Percentiles rank a stretch among this genome's conserved stretches.
Conservation (phyloP, 768 basidiomycete genomes). For the Termitomyces sp. region DNA sequence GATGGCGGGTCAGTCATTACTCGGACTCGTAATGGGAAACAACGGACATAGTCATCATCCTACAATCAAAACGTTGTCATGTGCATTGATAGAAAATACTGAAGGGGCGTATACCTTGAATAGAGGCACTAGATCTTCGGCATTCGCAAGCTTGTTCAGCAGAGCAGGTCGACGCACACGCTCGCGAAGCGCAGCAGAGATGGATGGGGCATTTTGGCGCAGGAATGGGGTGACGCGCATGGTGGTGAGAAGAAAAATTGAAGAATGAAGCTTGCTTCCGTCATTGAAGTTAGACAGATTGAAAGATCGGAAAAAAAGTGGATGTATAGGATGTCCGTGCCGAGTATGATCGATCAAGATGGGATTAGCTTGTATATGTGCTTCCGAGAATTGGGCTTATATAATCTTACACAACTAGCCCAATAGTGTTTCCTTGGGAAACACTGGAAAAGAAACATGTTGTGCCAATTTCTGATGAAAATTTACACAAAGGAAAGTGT, state of each 20-base stretch:
- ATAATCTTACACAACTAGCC: too few relatives aligned
- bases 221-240: conserved; percentile 25
- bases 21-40: neutral
- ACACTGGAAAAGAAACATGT: too few relatives aligned
- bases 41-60: conserved; percentile 42
- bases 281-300: neutral
- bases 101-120: conserved; percentile 27
- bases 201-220: conserved; percentile 19
- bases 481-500: too few relatives aligned
- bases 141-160: conserved; percentile 27
- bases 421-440: too few relatives aligned
- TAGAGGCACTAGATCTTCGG: conserved; percentile 34
- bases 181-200: conserved; percentile 33
- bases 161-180: conserved; percentile 35
- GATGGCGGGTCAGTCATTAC: neutral
- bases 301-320: neutral
- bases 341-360: neutral
- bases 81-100: neutral
- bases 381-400: too few relatives aligned
- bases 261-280: neutral
- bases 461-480: too few relatives aligned
- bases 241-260: neutral
- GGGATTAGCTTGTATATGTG: too few relatives aligned
- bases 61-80: conserved; percentile 10
- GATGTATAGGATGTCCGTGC: neutral